These are phyloP conservation scores for Citrus cavaleriei DNA, from an alignment of 345 rosid genomes.

Conservation along the genomic window DNA sequence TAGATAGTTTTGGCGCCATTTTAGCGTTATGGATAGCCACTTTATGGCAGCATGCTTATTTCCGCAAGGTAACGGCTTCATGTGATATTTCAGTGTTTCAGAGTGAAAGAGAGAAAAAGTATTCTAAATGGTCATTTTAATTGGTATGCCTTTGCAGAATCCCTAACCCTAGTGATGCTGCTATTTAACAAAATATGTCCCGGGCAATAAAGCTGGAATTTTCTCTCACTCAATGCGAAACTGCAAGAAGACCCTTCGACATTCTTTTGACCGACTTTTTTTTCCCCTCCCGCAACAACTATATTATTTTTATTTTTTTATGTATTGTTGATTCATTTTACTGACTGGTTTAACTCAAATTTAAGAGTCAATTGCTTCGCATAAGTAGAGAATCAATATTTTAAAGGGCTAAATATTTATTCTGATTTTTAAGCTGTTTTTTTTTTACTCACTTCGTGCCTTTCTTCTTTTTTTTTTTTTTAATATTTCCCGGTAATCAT, in stretches of 20 bases:
- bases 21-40: not conserved
- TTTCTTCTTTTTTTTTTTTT: too few relatives aligned
- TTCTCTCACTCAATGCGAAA: not conserved
- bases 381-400: not conserved
- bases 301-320: too few relatives aligned
- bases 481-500: too few relatives aligned
- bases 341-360: not conserved
- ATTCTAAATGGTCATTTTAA: not conserved
- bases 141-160: not conserved
- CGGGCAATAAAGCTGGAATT: not conserved
- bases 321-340: not conserved
- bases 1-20: slow-evolving; percentile 18
- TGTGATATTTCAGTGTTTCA: not conserved
- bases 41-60: not conserved
- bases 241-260: not conserved
- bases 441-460: too few relatives aligned
- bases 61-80: not conserved
- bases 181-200: not conserved
- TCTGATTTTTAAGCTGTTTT: not conserved
- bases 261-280: not conserved
- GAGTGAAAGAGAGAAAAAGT: not conserved
- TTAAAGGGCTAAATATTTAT: not conserved
- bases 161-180: not conserved
- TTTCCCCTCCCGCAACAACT: not conserved
- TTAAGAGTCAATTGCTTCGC: not conserved